Percentiles rank a stretch among this genome's conserved stretches.
phyloP scores from a whole-genome alignment of 2,329 filamentous ascomycete species.

The Diaporthe helianthi region DNA sequence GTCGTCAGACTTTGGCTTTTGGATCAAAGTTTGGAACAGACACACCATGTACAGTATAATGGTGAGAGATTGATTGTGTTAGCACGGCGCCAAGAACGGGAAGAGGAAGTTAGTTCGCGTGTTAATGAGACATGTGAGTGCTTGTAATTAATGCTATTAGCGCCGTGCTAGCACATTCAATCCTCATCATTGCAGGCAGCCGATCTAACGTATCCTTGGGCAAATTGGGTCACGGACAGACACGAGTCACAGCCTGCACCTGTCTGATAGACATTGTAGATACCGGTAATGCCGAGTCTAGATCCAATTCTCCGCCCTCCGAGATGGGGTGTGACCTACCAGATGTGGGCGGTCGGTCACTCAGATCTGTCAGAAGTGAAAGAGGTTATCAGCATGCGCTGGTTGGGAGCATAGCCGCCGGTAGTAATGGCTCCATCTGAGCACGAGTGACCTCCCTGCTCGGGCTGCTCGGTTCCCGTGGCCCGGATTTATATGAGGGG shows the following conservation, averaged over 20 bases:
- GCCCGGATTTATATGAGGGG: slow-evolving; percentile 11
- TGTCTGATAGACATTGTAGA: neutral
- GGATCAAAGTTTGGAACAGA: slow-evolving; percentile 5
- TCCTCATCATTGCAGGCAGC: too few species aligned
- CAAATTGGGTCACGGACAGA: neutral
- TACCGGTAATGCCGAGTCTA: slow-evolving; percentile 6
- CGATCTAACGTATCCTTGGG: neutral
- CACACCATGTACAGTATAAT: too few species aligned
- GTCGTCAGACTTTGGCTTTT: slow-evolving; percentile 13
- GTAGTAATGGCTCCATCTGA: slow-evolving; percentile 1
- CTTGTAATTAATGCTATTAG: too few species aligned
- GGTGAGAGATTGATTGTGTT: too few species aligned
- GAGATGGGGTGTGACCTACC: neutral
- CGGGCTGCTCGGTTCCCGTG: neutral
- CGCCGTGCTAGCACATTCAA: too few species aligned
- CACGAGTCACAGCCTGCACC: neutral
- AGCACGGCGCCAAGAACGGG: too few species aligned
- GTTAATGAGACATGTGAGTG: too few species aligned
- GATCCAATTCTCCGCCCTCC: slow-evolving; percentile 20
- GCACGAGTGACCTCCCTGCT: neutral
- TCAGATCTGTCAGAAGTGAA: neutral
- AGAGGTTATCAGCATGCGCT: neutral
- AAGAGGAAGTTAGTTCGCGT: too few species aligned
- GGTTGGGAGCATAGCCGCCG: slow-evolving; percentile 13
- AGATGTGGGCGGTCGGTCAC: neutral